Conservation (phyloP, 139 green algal genomes). For the Closterium sp. region DNA sequence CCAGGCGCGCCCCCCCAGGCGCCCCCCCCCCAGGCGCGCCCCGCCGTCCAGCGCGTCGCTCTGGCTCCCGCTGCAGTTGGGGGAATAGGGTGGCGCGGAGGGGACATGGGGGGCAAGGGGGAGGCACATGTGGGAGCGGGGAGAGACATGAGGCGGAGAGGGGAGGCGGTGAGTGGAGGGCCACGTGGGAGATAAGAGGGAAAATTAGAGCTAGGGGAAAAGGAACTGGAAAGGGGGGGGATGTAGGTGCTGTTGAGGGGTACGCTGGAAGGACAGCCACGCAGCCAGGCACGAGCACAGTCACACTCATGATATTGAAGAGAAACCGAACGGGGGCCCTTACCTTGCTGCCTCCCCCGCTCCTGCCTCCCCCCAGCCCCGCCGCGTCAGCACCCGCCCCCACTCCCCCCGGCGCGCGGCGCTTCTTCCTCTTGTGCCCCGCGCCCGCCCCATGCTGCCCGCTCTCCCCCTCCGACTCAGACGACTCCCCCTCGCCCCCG, state of each 20-base stretch:
- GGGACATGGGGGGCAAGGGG: background rate
- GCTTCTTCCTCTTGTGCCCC: background rate
- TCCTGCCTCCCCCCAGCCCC: background rate
- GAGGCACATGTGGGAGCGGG: background rate
- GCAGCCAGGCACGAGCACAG: too few relatives aligned
- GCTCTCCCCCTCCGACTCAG: background rate
- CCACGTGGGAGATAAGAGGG: background rate
- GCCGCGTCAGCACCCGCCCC: background rate
- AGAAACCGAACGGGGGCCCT: background rate
- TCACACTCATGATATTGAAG: too few relatives aligned
- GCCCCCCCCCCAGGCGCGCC: background rate
- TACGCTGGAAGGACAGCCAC: too few relatives aligned
- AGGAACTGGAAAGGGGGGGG: background rate
- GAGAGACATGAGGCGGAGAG: background rate
- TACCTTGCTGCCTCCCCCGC: background rate
- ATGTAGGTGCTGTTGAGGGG: background rate
- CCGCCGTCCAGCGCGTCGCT: background rate
- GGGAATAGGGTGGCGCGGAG: background rate
- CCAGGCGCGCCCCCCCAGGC: background rate
- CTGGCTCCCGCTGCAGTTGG: too few relatives aligned
- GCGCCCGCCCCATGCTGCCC: background rate
- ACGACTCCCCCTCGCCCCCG: background rate
- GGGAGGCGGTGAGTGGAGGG: background rate
- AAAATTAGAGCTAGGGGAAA: background rate
- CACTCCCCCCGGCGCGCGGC: background rate